Evolutionary conservation across 768 basidiomycete genomes (phyloP).

Genomic region (Suillus placidus): DNA sequence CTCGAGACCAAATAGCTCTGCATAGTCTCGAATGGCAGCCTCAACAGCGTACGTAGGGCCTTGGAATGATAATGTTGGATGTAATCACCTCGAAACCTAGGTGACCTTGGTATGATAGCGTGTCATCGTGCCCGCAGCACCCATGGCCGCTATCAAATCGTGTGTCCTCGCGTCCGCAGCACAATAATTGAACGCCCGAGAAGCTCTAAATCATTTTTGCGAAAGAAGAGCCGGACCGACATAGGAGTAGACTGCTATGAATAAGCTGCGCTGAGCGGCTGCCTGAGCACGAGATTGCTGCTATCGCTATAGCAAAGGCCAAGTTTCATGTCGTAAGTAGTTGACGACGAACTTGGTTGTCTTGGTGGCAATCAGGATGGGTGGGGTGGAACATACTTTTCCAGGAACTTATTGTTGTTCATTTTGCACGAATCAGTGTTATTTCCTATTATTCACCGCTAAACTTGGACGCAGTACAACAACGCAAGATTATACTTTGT

Average conservation of each 20-base stretch:
- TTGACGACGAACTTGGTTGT: constrained; percentile 6
- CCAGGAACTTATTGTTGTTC: not conserved
- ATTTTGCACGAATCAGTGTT: not conserved
- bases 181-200: not conserved
- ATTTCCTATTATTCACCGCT: not conserved
- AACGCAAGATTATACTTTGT: constrained; percentile 1
- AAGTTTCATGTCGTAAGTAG: constrained; percentile 4
- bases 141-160: no score
- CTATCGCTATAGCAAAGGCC: constrained; percentile 1
- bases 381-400: not conserved
- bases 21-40: not conserved
- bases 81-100: not conserved
- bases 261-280: no score
- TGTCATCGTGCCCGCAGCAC: not conserved
- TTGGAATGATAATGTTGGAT: no score
- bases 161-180: not conserved
- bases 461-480: not conserved
- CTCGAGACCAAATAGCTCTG: no score
- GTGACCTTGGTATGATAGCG: not conserved
- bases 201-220: not conserved
- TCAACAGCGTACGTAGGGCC: no score
- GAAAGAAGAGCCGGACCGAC: not conserved
- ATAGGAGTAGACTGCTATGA: not conserved
- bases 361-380: constrained; percentile 8
- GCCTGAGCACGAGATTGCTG: not conserved